phyloP scores from a whole-genome alignment of 345 rosid species.

The Nephelium lappaceum region DNA sequence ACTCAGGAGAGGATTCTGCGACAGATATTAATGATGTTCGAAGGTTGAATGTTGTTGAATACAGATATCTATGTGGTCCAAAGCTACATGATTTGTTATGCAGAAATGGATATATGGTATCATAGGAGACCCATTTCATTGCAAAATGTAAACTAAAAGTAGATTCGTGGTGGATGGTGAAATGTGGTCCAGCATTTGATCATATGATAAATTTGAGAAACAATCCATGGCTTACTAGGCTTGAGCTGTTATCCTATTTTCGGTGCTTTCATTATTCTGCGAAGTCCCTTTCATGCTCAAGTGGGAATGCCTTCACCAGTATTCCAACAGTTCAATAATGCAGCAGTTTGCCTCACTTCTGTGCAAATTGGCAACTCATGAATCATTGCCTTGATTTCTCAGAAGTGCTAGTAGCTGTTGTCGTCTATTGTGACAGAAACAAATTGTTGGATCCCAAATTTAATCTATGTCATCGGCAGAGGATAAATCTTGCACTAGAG shows the following conservation, averaged over 20 bases:
- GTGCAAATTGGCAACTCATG: background rate
- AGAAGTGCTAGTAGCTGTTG: too few relatives aligned
- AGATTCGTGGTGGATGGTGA: background rate
- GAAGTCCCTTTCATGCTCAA: constrained; percentile 1
- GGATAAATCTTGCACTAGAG: too few relatives aligned
- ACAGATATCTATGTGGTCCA: constrained; percentile 2
- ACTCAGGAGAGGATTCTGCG: background rate
- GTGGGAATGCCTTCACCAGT: background rate
- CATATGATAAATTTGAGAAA: background rate
- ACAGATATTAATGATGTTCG: background rate
- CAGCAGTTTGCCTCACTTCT: constrained; percentile 7
- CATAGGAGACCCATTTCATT: background rate
- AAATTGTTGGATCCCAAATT: background rate
- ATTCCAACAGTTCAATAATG: constrained; percentile 1
- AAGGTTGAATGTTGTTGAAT: background rate
- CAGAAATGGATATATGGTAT: background rate
- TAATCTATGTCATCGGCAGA: background rate
- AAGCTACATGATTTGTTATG: background rate
- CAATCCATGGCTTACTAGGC: background rate
- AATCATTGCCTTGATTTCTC: background rate
- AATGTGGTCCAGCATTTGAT: constrained; percentile 27
- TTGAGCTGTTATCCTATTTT: background rate
- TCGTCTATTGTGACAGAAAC: background rate
- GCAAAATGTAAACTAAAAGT: background rate
- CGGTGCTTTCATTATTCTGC: background rate